Evolutionary conservation across 129 eudicot genomes (phyloP).

Genomic region (Arctium lappa): DNA sequence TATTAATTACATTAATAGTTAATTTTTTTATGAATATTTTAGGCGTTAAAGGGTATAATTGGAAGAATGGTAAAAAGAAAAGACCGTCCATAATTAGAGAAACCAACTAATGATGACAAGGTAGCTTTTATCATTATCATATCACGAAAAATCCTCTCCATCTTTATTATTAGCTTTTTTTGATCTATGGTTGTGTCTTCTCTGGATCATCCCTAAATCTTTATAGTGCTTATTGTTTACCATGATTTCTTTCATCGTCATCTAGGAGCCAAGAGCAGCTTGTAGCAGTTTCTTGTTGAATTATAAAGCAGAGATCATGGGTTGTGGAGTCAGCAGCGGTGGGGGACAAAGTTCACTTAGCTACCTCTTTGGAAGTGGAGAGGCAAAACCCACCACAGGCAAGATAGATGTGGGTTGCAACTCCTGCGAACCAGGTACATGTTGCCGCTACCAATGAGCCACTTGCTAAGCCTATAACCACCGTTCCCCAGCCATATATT

Average conservation of each 20-base stretch:
- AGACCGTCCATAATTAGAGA: too few species aligned
- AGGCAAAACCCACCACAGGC: conserved; percentile 42
- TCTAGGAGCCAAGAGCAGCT: too few species aligned
- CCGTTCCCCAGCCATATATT: conserved; percentile 37
- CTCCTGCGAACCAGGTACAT: conserved; percentile 30
- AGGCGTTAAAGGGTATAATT: too few species aligned
- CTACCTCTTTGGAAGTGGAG: conserved; percentile 73
- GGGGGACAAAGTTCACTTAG: conserved; percentile 79
- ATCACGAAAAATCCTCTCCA: too few species aligned
- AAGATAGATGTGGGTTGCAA: conserved; percentile 22
- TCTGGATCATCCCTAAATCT: background rate
- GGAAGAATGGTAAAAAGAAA: too few species aligned
- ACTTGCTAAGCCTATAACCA: conserved; percentile 46
- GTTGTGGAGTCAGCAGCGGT: conserved; percentile 82
- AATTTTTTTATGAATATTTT: too few species aligned
- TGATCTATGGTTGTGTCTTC: too few species aligned
- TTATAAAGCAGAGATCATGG: conserved; percentile 41
- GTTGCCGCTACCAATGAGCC: conserved; percentile 32
- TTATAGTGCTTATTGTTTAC: background rate
- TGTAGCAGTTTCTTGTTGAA: background rate
- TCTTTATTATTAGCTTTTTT: too few species aligned
- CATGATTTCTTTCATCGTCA: background rate
- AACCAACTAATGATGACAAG: too few species aligned
- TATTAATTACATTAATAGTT: too few species aligned
- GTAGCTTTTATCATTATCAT: too few species aligned